These are phyloP conservation scores for Botrytis elliptica DNA, from an alignment of 2,329 filamentous ascomycete genomes.

Conservation along the genomic window DNA sequence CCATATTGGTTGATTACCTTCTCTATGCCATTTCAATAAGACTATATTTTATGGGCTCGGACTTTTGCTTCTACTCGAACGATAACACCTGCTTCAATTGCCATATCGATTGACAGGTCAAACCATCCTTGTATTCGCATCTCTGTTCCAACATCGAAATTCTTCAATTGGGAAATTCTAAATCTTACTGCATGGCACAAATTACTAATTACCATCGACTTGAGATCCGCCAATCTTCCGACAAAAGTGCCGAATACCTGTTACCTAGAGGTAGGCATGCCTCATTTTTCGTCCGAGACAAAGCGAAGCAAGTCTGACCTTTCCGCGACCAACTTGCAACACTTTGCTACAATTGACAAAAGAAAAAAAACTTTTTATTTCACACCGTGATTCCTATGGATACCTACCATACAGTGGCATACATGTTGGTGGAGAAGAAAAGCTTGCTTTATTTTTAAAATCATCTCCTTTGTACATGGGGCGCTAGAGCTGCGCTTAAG, in stretches of 20 bases:
- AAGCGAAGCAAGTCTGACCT: neutral
- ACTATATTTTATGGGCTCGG: neutral
- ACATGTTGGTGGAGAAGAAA: neutral
- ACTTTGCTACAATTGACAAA: neutral
- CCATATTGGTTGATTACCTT: neutral
- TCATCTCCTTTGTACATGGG: neutral
- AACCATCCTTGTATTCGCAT: neutral
- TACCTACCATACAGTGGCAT: neutral
- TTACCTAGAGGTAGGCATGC: neutral
- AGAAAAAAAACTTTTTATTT: neutral
- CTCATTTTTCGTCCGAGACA: neutral
- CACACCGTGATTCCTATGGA: neutral
- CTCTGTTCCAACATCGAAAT: neutral
- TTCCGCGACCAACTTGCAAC: neutral
- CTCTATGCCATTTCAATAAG: neutral
- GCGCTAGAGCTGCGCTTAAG: neutral
- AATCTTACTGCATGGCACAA: neutral
- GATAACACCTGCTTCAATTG: neutral
- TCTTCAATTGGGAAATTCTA: neutral
- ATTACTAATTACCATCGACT: neutral
- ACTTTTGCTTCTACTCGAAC: neutral
- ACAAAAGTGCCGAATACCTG: neutral
- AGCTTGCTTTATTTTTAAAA: neutral
- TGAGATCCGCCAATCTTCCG: neutral
- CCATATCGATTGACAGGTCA: neutral